These are phyloP conservation scores for Steccherinum ochraceum DNA, from an alignment of 768 basidiomycete species.

Conservation along the genomic window DNA sequence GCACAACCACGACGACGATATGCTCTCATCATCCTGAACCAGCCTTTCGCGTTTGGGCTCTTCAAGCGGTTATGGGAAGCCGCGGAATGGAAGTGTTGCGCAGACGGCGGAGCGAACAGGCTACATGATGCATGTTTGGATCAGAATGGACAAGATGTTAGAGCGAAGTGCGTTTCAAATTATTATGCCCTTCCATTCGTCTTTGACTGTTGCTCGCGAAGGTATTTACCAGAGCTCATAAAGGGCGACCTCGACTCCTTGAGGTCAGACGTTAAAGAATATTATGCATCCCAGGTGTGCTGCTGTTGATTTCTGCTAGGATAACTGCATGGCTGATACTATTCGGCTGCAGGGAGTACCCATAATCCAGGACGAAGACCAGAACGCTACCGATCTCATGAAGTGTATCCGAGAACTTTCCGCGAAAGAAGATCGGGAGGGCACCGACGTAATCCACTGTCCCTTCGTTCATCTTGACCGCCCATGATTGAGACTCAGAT, in stretches of 20 bases:
- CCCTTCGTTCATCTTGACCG: neutral
- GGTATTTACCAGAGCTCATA: slow-evolving; percentile 78
- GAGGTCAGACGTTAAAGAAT: slow-evolving; percentile 62
- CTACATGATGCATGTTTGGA: slow-evolving; percentile 47
- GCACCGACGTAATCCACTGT: slow-evolving; percentile 26
- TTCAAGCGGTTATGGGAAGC: slow-evolving; percentile 48
- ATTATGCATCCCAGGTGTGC: slow-evolving; percentile 57
- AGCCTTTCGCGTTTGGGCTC: slow-evolving; percentile 66
- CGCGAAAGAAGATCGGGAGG: slow-evolving; percentile 44
- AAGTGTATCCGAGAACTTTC: slow-evolving; percentile 73
- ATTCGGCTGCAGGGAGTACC: slow-evolving; percentile 49
- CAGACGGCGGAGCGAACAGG: slow-evolving; percentile 57
- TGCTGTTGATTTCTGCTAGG: neutral
- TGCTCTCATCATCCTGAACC: slow-evolving; percentile 86
- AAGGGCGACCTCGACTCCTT: slow-evolving; percentile 95
- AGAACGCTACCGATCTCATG: slow-evolving; percentile 92
- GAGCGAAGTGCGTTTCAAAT: neutral
- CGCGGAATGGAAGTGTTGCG: slow-evolving; percentile 34
- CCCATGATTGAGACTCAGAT: neutral
- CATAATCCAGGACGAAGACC: slow-evolving; percentile 61
- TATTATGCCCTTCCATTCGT: slow-evolving; percentile 5
- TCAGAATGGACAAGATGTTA: neutral
- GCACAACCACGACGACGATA: slow-evolving; percentile 7
- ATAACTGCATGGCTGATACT: neutral
- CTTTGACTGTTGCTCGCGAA: slow-evolving; percentile 18